These are phyloP conservation scores for Geotrichum aggregatum DNA, from an alignment of 1,139 yeast genomes.

Conservation along the genomic window DNA sequence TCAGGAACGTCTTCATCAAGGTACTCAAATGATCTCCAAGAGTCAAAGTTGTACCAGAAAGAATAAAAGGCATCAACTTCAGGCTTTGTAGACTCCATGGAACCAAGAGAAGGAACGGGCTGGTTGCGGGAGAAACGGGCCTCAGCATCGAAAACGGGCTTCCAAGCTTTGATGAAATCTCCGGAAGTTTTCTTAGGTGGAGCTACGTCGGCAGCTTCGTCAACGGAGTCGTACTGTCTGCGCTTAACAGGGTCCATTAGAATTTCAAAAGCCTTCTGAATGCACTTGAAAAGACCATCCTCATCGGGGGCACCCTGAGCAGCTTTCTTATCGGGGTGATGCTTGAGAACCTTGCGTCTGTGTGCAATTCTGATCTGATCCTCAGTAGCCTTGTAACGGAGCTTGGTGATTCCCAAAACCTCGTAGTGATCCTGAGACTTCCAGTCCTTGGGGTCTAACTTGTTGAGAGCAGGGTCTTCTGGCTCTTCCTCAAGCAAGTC, in stretches of 20 bases:
- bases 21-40: conserved; percentile 98
- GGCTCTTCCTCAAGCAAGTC: conserved; percentile 74
- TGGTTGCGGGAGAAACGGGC: conserved; percentile 85
- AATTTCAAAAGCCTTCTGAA: conserved; percentile 92
- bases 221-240: conserved; percentile 93
- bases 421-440: conserved; percentile 94
- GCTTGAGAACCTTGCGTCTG: conserved; percentile 92
- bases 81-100: conserved; percentile 59
- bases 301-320: conserved; percentile 84
- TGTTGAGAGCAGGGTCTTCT: conserved; percentile 64
- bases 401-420: conserved; percentile 87
- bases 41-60: conserved; percentile 93
- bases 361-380: conserved; percentile 95
- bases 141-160: conserved; percentile 85
- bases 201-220: conserved; percentile 74
- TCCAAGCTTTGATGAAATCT: conserved; percentile 90
- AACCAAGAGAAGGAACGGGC: conserved; percentile 84
- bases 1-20: conserved; percentile 99
- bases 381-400: conserved; percentile 86
- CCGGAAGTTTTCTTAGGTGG: conserved; percentile 60
- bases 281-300: conserved; percentile 96
- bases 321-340: conserved; percentile 97
- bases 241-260: conserved; percentile 82
- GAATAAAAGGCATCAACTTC: conserved; percentile 87
- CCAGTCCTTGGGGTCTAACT: conserved; percentile 97